Evolutionary conservation across 2,329 filamentous ascomycete genomes (phyloP), one percentile per base, ranked within the genome.

Genomic region (Teratosphaeria pseudoeucalypti): DNA sequence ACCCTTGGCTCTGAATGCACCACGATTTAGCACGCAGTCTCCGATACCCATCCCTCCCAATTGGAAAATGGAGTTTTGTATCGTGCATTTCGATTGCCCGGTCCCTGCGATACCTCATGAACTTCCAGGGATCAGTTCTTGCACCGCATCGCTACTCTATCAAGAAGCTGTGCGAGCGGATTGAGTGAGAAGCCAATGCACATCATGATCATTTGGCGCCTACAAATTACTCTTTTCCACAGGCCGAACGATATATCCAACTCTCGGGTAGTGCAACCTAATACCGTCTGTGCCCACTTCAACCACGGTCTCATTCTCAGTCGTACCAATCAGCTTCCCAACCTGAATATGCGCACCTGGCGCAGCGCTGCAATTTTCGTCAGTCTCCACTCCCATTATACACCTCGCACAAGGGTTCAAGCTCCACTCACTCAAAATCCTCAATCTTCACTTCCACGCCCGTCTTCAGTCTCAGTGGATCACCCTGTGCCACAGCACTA

Each of bases 191-290:
- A 23, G 43, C 9, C 16, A 23, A 10, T 6, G 16, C 11, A 19
- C 43, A 26, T 16, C 43, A 19, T n/a, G 19, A 39, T 16, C 3
- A 39, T 39, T 1, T 49, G 19, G 6, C 43, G 19, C 19, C 43
- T 49, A 49, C n/a, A 49, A 7, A 23, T 49, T 49, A 11, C 43
- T 49, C 16, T 49, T 49, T n/a, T 58, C 57, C 49, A 59, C 56
- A 29, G 53, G 19, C 27, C 65, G 62, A 12, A 71, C 63, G 34
- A 70, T 65, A 61, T 75, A 76, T 32, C 75, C 74, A 61, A 73
- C 72, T 3, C 71, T 66, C 0, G 75, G 74, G 59, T 76, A 76
- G 57, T 77, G 74, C 34, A 75, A 52, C 0, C 65, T 61, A n/a
- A 72, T 57, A 11, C 66, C 67, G 60, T 67, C 63, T 29, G 66